Evolutionary conservation across 139 green algal species (phyloP).

Genomic region (Coccomyxa sp.): DNA sequence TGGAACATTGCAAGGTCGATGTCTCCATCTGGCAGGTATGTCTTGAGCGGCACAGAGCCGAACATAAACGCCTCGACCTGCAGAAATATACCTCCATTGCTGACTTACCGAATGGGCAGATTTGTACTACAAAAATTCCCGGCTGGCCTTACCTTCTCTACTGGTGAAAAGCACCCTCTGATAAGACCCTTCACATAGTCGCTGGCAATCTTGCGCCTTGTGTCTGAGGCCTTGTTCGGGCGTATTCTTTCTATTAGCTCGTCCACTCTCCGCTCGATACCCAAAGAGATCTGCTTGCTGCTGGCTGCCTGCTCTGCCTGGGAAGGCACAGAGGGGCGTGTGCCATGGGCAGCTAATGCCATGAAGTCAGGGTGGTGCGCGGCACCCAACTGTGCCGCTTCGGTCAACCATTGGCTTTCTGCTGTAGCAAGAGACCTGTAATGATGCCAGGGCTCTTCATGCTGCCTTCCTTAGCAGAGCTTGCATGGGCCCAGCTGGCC

Average conservation of each 20-base stretch:
- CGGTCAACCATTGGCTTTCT: no score
- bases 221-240: slow-evolving; percentile 19
- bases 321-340: background rate
- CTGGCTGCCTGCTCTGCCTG: background rate
- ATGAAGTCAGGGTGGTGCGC: no score
- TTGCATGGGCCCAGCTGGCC: no score
- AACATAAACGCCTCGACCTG: slow-evolving; percentile 87
- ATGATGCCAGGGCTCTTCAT: no score
- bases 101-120: no score
- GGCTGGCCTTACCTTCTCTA: slow-evolving; percentile 28
- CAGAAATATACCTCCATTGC: no score
- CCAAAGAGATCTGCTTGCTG: background rate
- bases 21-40: slow-evolving; percentile 95
- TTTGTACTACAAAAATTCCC: no score
- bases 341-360: no score
- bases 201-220: slow-evolving; percentile 25
- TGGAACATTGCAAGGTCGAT: slow-evolving; percentile 92
- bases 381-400: no score
- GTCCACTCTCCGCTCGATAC: slow-evolving; percentile 21
- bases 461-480: no score
- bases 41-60: slow-evolving; percentile 91
- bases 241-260: slow-evolving; percentile 26
- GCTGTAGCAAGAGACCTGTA: no score
- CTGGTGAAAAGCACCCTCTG: slow-evolving; percentile 30
- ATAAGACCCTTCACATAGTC: slow-evolving; percentile 40